Conservation (phyloP, 345 rosid genomes). For the Dovyalis caffra region DNA sequence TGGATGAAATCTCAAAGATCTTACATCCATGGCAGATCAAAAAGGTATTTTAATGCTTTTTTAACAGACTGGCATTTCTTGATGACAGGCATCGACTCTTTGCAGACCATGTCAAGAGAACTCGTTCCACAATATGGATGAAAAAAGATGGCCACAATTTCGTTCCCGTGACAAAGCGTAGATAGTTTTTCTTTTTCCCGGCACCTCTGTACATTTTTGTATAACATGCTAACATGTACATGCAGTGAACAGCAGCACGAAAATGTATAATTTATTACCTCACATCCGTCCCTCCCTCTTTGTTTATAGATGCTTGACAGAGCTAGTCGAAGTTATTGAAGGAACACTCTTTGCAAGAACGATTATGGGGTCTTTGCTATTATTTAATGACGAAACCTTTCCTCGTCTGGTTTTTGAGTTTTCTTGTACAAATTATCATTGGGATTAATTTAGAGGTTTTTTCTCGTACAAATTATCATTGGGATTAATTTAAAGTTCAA, state of each 20-base stretch:
- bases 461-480: no score
- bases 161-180: conserved; percentile 38
- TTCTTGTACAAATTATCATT: no score
- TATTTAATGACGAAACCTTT: no score
- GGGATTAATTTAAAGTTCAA: no score
- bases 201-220: background rate
- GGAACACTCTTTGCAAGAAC: no score
- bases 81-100: conserved; percentile 67
- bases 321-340: background rate
- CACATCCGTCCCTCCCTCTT: background rate
- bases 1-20: background rate
- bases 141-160: conserved; percentile 50
- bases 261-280: background rate
- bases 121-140: conserved; percentile 73
- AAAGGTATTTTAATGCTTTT: background rate
- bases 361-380: no score
- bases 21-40: background rate
- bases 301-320: background rate
- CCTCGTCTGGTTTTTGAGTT: no score
- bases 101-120: conserved; percentile 58
- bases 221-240: background rate
- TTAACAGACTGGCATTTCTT: conserved; percentile 1
- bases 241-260: background rate
- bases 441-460: no score
- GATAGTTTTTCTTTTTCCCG: background rate